phyloP scores from a whole-genome alignment of 2,329 filamentous ascomycete genomes.

The Claviceps sorghi region DNA sequence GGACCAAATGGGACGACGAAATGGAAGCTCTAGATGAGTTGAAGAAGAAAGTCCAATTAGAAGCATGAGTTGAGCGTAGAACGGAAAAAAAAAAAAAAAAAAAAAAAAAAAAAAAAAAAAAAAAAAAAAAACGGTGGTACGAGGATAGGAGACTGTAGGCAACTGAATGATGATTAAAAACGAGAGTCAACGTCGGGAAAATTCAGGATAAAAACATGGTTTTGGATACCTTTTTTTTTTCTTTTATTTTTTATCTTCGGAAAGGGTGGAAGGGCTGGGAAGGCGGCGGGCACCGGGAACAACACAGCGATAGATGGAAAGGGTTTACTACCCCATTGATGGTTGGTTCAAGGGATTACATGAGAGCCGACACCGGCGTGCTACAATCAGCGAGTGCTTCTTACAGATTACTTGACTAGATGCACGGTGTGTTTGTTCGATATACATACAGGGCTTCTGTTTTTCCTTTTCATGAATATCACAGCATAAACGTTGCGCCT shows the following conservation, averaged over 20 bases:
- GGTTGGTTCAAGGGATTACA: background rate
- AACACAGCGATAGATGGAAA: background rate
- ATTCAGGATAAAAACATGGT: background rate
- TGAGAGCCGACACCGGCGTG: background rate
- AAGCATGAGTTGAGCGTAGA: background rate
- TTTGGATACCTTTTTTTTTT: background rate
- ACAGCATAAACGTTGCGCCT: background rate
- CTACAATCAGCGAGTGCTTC: background rate
- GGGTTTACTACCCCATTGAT: background rate
- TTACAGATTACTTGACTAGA: background rate
- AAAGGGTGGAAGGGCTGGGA: background rate
- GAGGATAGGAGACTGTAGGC: background rate
- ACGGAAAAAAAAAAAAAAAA: background rate
- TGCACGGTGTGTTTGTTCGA: background rate
- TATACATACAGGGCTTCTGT: background rate
- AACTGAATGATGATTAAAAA: background rate
- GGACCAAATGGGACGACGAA: slow-evolving; percentile 43
- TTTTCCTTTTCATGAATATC: background rate
- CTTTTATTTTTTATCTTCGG: background rate
- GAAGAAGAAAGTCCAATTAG: slow-evolving; percentile 7
- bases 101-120: background rate
- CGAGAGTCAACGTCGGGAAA: background rate
- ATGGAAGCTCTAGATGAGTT: slow-evolving; percentile 35
- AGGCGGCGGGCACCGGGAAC: background rate
- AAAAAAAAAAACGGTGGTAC: background rate